Evolutionary conservation across 768 basidiomycete genomes (phyloP), one percentile per base, ranked within the genome.

Genomic region (Termitomyces sp.): DNA sequence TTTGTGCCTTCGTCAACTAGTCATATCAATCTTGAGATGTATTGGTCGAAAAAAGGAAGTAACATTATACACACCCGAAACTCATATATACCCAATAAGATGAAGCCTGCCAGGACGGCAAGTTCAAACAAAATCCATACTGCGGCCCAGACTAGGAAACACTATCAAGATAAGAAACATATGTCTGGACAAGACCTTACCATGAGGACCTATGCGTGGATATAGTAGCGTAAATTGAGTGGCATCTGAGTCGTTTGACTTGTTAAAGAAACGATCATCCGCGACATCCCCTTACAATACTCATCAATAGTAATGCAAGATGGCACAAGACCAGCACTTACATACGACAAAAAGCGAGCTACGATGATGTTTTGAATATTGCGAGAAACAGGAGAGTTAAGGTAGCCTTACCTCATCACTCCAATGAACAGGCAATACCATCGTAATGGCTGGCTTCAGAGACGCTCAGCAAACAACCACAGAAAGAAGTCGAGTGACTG

Each of bases 221-320:
- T 81, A 94, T 55, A 98, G 71, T 49, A 94, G 76, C 18, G 84
- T 76, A 70, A 94, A 96, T 68, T 98, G 95, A 2, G 94, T 92
- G 61, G 92, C 91, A 69, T 96, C 95, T 1, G 93, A 94, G 68
- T 94, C 92, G 69, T 96, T 96, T 32, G 88, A 83, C 78, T 96
- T 96, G 70, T 94, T 92, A 75, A 96, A 97, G 76, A 96, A 93
- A 59, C 91, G 84, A 70, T 98, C 95, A 71, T 98, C 96, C 48
- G 92, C 86, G 49, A 96, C 89, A 70, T 98, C 95, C 95, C 92
- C 92, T 94, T 68, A 16, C 28, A 49, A 45, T 18, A 42, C 48
- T 22, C 11, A 38, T 64, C n/a, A 33, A 54, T 4, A 24, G 9
- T 38, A 39, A 12, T 24, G 32, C 49, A 16, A 7, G 8, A 51